Percentiles rank a stretch among this genome's conserved stretches.
Conservation (phyloP, 352 stramenopile species). For the Phytopythium chamaehyphon region DNA sequence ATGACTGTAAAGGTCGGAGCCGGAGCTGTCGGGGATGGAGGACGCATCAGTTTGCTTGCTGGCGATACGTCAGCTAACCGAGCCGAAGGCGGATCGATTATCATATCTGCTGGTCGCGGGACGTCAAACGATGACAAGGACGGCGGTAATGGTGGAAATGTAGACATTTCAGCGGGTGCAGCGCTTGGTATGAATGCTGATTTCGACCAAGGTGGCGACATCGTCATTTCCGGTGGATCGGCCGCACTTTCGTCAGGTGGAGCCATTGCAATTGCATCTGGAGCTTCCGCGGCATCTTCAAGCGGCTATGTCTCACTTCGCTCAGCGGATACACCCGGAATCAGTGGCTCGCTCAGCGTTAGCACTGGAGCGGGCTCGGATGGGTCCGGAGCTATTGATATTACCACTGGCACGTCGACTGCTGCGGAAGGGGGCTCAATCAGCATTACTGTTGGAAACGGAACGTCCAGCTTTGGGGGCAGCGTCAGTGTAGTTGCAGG, state of each 20-base stretch:
- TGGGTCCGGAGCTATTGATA: slow-evolving; percentile 35
- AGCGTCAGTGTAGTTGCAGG: slow-evolving; percentile 42
- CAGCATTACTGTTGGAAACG: slow-evolving; percentile 37
- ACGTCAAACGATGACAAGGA: slow-evolving; percentile 41
- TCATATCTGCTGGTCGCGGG: slow-evolving; percentile 43
- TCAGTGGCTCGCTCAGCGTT: slow-evolving; percentile 26
- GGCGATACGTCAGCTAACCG: slow-evolving; percentile 37
- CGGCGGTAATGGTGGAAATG: slow-evolving; percentile 49
- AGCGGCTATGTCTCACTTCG: slow-evolving; percentile 40
- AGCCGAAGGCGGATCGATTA: slow-evolving; percentile 38
- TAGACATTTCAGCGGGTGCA: slow-evolving; percentile 44
- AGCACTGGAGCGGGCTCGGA: slow-evolving; percentile 29
- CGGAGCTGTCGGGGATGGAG: slow-evolving; percentile 45
- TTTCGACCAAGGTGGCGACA: slow-evolving; percentile 29
- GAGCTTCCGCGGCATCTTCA: slow-evolving; percentile 24
- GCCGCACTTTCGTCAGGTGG: slow-evolving; percentile 37
- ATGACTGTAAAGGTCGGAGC: slow-evolving; percentile 48
- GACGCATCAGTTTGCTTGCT: slow-evolving; percentile 35
- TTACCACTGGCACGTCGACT: slow-evolving; percentile 36
- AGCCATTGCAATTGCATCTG: slow-evolving; percentile 36
- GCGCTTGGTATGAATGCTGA: slow-evolving; percentile 33
- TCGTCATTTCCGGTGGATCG: slow-evolving; percentile 37
- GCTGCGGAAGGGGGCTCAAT: slow-evolving; percentile 37
- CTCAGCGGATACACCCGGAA: slow-evolving; percentile 27
- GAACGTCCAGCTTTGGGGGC: slow-evolving; percentile 26